Percentiles rank a stretch among this genome's conserved stretches.
phyloP scores from a whole-genome alignment of 768 basidiomycete genomes.

The Pholiota microspora region DNA sequence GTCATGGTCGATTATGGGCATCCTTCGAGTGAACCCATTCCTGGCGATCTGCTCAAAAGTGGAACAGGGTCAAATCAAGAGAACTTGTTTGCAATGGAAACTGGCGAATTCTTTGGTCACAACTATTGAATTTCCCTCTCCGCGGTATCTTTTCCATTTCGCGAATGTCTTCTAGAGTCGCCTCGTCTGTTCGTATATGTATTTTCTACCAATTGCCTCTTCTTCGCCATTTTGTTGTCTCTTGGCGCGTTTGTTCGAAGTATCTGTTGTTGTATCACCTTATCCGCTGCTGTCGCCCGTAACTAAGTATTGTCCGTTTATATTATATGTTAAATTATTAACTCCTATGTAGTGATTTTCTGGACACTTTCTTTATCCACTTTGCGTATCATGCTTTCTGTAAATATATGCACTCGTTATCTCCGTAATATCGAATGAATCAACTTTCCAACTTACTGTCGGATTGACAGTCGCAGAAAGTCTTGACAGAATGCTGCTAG shows the following conservation, averaged over 20 bases:
- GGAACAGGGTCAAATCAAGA: conserved; percentile 16
- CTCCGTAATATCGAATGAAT: not conserved
- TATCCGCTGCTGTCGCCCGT: not conserved
- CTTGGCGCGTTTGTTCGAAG: not conserved
- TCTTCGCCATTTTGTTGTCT: not conserved
- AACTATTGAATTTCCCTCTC: conserved; percentile 12
- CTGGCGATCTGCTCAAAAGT: not conserved
- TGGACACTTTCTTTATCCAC: not conserved
- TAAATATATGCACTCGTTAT: conserved; percentile 1
- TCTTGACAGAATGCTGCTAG: not conserved
- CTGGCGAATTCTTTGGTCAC: conserved; percentile 24
- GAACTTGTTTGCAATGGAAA: conserved; percentile 25
- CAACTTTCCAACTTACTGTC: not conserved
- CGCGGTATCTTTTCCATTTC: not conserved
- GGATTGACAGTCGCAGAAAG: not conserved
- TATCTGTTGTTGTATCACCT: conserved; percentile 4
- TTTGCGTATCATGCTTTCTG: not conserved
- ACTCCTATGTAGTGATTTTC: not conserved
- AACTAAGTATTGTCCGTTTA: not conserved
- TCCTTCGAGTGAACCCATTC: not conserved
- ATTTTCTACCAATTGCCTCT: not conserved
- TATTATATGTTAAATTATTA: conserved; percentile 9
- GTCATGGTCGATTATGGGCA: conserved; percentile 6
- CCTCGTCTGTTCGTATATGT: not conserved
- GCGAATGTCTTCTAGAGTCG: not conserved